Percentiles rank a stretch among this genome's conserved stretches.
phyloP scores from a whole-genome alignment of 78 protist genomes.

The Dictyostelium brefeldianum region DNA sequence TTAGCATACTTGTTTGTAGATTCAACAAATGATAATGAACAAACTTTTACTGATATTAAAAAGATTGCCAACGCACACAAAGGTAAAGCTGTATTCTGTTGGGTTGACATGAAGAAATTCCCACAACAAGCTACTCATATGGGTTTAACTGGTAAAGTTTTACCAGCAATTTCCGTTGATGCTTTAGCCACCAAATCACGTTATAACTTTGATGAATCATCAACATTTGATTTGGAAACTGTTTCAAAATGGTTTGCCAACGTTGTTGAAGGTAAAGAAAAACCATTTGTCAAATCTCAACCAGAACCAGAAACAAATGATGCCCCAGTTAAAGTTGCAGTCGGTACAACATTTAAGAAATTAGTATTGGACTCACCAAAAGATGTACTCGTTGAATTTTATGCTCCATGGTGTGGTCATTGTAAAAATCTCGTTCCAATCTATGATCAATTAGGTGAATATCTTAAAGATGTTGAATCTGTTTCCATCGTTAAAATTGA shows the following conservation, averaged over 20 bases:
- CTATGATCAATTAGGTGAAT: conserved; percentile 87
- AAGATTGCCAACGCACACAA: conserved; percentile 40
- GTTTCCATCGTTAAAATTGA: conserved; percentile 93
- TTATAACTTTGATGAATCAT: conserved; percentile 30
- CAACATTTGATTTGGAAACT: conserved; percentile 11
- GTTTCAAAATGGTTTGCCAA: conserved; percentile 25
- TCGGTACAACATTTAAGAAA: conserved; percentile 75
- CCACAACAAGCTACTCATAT: conserved; percentile 78
- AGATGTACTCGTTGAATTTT: conserved; percentile 93
- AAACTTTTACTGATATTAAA: background rate
- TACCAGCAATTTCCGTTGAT: conserved; percentile 66
- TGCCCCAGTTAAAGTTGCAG: conserved; percentile 86
- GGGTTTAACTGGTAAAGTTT: conserved; percentile 67
- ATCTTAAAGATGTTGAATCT: conserved; percentile 11
- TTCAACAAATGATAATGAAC: conserved; percentile 9
- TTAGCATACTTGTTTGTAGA: conserved; percentile 78
- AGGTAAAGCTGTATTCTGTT: conserved; percentile 58
- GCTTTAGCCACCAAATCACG: conserved; percentile 11
- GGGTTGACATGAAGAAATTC: conserved; percentile 57
- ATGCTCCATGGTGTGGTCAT: conserved; percentile 95
- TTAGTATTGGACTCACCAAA: conserved; percentile 84
- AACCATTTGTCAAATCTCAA: conserved; percentile 73
- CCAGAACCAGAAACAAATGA: conserved; percentile 76
- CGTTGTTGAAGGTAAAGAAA: conserved; percentile 11
- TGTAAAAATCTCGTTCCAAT: conserved; percentile 88